Conservation (phyloP, 768 basidiomycete species). For the Leccinum subtestaceum region DNA sequence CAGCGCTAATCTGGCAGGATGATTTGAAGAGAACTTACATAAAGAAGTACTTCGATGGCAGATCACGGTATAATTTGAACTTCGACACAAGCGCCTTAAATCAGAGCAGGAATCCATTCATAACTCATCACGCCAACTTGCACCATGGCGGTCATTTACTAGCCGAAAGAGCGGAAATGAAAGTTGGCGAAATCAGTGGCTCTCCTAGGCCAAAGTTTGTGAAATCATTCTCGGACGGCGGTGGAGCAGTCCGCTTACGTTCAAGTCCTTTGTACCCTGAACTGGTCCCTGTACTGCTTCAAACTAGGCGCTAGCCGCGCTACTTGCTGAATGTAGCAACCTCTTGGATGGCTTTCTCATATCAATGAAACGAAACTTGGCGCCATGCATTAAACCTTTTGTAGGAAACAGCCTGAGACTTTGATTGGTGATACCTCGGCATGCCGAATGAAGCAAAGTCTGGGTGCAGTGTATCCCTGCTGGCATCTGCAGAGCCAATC, state of each 20-base stretch:
- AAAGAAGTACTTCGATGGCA: background rate
- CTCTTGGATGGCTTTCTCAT: background rate
- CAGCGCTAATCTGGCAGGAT: background rate
- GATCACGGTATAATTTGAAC: background rate
- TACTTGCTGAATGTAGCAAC: background rate
- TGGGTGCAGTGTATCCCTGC: background rate
- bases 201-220: background rate
- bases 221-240: background rate
- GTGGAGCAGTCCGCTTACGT: background rate
- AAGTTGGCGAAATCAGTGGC: background rate
- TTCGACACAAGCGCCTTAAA: background rate
- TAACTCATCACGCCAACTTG: background rate
- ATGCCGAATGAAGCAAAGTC: background rate
- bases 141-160: background rate
- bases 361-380: background rate
- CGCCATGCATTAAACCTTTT: background rate
- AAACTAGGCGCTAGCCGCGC: background rate
- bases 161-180: conserved; percentile 2
- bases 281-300: background rate
- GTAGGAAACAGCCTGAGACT: background rate
- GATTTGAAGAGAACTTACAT: background rate
- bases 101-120: background rate
- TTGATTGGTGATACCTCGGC: background rate
- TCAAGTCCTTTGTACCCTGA: background rate
- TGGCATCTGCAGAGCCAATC: background rate